Conservation (phyloP, 768 basidiomycete species). For the Trametes elegans region DNA sequence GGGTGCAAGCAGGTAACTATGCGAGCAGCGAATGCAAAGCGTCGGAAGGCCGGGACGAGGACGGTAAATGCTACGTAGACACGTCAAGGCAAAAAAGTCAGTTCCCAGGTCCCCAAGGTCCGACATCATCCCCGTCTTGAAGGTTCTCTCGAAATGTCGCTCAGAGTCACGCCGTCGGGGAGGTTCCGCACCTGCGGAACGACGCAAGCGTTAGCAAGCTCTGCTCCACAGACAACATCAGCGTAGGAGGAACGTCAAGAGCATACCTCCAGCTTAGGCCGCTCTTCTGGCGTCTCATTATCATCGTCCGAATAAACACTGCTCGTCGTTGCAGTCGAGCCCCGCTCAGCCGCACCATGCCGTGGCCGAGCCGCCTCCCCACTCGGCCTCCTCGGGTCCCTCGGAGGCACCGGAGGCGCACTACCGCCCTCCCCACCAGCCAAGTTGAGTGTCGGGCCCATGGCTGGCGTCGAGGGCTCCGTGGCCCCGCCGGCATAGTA, state of each 20-base stretch:
- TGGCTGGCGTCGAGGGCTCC: slow-evolving; percentile 21
- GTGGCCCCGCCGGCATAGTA: slow-evolving; percentile 16
- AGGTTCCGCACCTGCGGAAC: slow-evolving; percentile 24
- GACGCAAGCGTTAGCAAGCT: not conserved
- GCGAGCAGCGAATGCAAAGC: not conserved
- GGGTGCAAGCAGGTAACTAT: no score
- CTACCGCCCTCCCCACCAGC: slow-evolving; percentile 7
- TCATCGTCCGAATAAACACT: slow-evolving; percentile 23
- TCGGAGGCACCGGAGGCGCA: not conserved
- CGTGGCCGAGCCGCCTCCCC: not conserved
- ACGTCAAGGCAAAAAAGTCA: no score
- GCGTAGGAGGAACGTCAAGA: not conserved
- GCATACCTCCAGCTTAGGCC: slow-evolving; percentile 16
- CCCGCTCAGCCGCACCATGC: slow-evolving; percentile 1
- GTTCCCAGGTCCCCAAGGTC: not conserved
- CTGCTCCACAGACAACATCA: not conserved
- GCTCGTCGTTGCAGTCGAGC: slow-evolving; percentile 18
- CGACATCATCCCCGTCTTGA: slow-evolving; percentile 15
- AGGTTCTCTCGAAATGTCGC: slow-evolving; percentile 24
- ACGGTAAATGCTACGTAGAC: not conserved
- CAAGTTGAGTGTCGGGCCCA: slow-evolving; percentile 15
- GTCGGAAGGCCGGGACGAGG: not conserved
- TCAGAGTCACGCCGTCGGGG: slow-evolving; percentile 21
- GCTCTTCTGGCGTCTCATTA: slow-evolving; percentile 15
- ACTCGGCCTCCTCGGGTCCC: slow-evolving; percentile 10